phyloP scores from a whole-genome alignment of 2,329 filamentous ascomycete species.

The Penicillium sp. region DNA sequence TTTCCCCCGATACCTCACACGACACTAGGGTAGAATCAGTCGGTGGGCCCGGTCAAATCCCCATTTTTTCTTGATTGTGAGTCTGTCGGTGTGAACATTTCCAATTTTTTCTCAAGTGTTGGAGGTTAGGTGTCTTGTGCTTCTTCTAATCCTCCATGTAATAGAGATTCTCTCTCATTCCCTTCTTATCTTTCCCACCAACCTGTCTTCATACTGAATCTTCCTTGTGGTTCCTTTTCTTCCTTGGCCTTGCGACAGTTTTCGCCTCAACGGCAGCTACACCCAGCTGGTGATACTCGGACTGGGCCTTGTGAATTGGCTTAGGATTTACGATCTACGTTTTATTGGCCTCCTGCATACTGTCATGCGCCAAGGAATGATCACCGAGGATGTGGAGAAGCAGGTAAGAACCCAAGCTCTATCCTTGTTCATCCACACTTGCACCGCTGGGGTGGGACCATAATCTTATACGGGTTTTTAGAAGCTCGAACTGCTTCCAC shows the following conservation, averaged over 20 bases:
- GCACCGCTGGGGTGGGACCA: background rate
- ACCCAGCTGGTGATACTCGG: too few species aligned
- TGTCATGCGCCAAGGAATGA: background rate
- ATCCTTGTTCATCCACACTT: background rate
- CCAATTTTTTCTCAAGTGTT: background rate
- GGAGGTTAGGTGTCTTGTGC: too few species aligned
- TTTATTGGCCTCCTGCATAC: background rate
- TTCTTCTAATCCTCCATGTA: too few species aligned
- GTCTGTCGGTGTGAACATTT: background rate
- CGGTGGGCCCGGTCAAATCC: background rate
- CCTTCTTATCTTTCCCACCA: too few species aligned
- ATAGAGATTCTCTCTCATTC: too few species aligned
- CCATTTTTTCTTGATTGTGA: background rate
- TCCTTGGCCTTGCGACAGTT: background rate
- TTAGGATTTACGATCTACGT: background rate
- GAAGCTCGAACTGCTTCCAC: constrained; percentile 15
- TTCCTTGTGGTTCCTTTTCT: background rate
- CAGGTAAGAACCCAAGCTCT: constrained; percentile 20
- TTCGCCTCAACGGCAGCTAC: background rate
- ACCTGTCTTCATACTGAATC: background rate
- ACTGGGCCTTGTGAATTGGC: background rate
- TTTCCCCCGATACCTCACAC: background rate
- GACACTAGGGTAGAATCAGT: background rate
- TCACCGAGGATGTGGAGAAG: constrained; percentile 31
- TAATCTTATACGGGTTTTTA: background rate